Evolutionary conservation across 106 monocot species (phyloP), one percentile per base, ranked within the genome.

Genomic region (Chionographis japonica): DNA sequence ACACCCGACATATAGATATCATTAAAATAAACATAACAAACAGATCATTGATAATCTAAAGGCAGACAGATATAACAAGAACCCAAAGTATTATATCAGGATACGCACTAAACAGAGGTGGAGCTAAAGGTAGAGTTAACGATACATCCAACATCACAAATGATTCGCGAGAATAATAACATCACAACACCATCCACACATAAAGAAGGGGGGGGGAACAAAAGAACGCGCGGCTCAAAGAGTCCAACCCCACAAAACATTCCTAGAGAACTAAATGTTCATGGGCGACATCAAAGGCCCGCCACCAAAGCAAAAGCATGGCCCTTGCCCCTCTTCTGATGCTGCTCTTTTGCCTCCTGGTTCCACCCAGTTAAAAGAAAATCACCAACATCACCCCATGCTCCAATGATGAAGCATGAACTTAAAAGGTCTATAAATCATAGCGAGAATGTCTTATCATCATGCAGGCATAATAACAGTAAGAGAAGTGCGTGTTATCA

Each of bases 241-340:
- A 63, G 55, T 18, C 39, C 54, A 35, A 46, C 53, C 55, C 55
- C 56, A 68, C 56, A 62, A 13, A 71, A 43, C 41, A 54, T 46
- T 46, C 9, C 1, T 46, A 46, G 9, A 46, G 46, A 68, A 13
- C 39, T 42, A 49, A 20, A 72, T 18, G 18, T 49, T 37, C 63
- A 61, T 20, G 66, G 37, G 11, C 56, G 65, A 17, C 54, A 62
- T 12, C 38, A 61, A 12, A 67, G 72, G 52, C 62, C 63, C 62
- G 58, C 68, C 38, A 36, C 12, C 50, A 73, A 68, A 63, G 51
- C 43, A 55, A 68, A 79, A 73, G 73, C 16, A 56, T 27, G 56
- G 15, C 2, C 9, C 8, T 13, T 19, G 36, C 63, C 42, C 57
- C 8, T 54, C 6, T 58, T 17, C 36, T 38, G 37, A 35, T 38